phyloP scores from a whole-genome alignment of 305 asterid genomes.

The Fraxinus velutina region DNA sequence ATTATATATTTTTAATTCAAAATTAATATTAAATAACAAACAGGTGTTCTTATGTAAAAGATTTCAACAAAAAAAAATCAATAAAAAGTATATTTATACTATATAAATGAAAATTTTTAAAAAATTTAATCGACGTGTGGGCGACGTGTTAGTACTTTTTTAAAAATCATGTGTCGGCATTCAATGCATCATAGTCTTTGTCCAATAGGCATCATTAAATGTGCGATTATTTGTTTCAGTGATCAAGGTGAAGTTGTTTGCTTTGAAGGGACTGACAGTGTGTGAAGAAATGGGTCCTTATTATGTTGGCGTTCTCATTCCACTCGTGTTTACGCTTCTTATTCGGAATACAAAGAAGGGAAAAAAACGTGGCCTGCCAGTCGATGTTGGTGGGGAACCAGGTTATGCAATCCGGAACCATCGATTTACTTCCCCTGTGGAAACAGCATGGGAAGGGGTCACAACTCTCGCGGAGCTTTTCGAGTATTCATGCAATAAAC shows the following conservation, averaged over 20 bases:
- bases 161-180: no score
- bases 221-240: background rate
- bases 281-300: constrained; percentile 66
- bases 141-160: no score
- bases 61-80: no score
- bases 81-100: no score
- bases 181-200: background rate
- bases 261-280: constrained; percentile 27
- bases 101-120: no score
- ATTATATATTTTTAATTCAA: no score
- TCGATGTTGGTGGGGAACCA: constrained; percentile 74
- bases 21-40: no score
- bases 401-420: constrained; percentile 69
- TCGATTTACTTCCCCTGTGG: constrained; percentile 63
- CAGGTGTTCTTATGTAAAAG: no score
- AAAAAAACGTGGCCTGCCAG: constrained; percentile 75
- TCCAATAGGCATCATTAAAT: constrained; percentile 11
- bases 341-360: constrained; percentile 56
- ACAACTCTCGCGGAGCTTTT: constrained; percentile 92
- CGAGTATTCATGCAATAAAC: constrained; percentile 67
- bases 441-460: constrained; percentile 89
- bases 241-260: background rate
- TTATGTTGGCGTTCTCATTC: constrained; percentile 63
- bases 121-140: no score
- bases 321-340: constrained; percentile 62